Evolutionary conservation across 305 asterid genomes (phyloP).

Genomic region (Solanum hybrid): DNA sequence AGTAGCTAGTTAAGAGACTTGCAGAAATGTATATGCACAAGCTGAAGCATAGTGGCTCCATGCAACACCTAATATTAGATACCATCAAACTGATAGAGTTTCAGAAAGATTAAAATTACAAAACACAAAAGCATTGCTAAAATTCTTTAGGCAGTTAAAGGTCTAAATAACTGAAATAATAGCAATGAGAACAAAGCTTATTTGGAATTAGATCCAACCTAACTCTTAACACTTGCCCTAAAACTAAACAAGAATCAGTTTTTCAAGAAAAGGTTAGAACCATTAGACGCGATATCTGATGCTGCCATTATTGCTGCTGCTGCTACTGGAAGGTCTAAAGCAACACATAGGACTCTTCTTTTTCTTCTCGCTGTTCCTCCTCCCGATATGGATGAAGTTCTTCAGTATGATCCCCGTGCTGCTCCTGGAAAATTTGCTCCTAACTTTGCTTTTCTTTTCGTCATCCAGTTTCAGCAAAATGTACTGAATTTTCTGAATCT

Average conservation of each 20-base stretch:
- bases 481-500: constrained; percentile 80
- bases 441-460: constrained; percentile 52
- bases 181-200: background rate
- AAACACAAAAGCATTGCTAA: background rate
- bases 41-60: background rate
- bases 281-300: constrained; percentile 11
- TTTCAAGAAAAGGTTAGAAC: background rate
- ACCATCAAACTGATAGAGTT: background rate
- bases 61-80: background rate
- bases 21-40: background rate
- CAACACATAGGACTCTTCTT: constrained; percentile 75
- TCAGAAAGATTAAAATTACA: background rate
- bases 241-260: background rate
- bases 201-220: background rate
- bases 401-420: constrained; percentile 56
- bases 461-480: constrained; percentile 68
- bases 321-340: constrained; percentile 51
- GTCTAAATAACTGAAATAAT: background rate
- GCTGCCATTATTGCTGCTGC: constrained; percentile 10
- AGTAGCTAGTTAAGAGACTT: background rate
- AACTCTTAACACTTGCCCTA: background rate
- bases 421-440: constrained; percentile 38
- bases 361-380: constrained; percentile 40
- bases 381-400: constrained; percentile 61
- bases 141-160: constrained; percentile 2